Base-by-base conservation (phyloP, 768 basidiomycete species). In the Trametes sanguinea region DNA sequence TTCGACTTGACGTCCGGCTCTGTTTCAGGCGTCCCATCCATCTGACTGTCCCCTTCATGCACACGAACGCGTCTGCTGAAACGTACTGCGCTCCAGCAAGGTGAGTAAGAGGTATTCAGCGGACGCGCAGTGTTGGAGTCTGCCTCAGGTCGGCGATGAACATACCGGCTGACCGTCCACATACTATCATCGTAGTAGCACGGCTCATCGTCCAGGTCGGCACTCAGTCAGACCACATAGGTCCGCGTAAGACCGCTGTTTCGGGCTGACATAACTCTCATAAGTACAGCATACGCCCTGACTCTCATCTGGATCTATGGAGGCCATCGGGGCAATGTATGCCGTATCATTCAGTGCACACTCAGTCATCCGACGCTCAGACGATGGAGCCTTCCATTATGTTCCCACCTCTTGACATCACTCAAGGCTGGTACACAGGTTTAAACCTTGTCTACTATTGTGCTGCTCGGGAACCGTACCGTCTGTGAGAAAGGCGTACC, bases 241-340 rank as follows among this genome's bases (percentile, higher is more conserved):
- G 45, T 48, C 55, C 45, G 33, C 47, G 7, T 47, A 6, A 45
- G 9, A 11, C 14, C 11, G 9, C 27, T 11, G 50, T 52, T 30
- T 30, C 51, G 54, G 3, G 4, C 14, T 62, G 61, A 57, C 61
- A 47, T 51, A 56, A 62, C 17, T 54, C 50, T 40, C 55, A 53
- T 52, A 43, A 8, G 42, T 16, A 45, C 16, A 43, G 42, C 60
- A 13, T 3, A 32, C 29, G 10, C 11, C 37, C 32, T 29, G 47
- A 35, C 11, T 14, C 9, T 6, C 29, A 45, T 48, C 43, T 37
- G 35, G 6, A 37, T 37, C 35, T 11, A 37, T 37, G 11, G 35
- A n/a, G 10, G 14, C 42, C 42, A 14, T 43, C 42, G 13, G 42
- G 5, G 10, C n/a, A n/a, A 43, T n/a, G 14, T 13, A 43, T n/a